Evolutionary conservation across 2,329 filamentous ascomycete genomes (phyloP).

Genomic region (Stenocarpella maydis): DNA sequence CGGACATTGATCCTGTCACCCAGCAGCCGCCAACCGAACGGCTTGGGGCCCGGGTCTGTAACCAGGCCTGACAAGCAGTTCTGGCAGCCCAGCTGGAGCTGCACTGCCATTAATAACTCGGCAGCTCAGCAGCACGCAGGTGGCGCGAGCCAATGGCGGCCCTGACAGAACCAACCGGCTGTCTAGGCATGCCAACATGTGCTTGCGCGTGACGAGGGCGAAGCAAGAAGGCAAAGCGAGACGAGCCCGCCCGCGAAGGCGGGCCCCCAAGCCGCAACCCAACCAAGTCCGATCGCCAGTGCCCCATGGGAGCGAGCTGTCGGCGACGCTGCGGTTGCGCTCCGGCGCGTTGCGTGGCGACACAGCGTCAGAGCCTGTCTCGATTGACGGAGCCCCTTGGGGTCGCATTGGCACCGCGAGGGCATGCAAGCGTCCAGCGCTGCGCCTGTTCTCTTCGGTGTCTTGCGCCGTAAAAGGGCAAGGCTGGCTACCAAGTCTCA

Average conservation of each 20-base stretch:
- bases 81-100: slow-evolving; percentile 31
- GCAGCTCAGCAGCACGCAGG: slow-evolving; percentile 30
- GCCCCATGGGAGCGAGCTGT: slow-evolving; percentile 24
- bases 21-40: slow-evolving; percentile 22
- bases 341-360: slow-evolving; percentile 26
- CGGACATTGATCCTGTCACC: slow-evolving; percentile 25
- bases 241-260: slow-evolving; percentile 18
- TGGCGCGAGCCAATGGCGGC: slow-evolving; percentile 24
- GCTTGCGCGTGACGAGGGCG: slow-evolving; percentile 22
- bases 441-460: slow-evolving; percentile 21
- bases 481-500: slow-evolving; percentile 20
- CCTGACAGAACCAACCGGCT: slow-evolving; percentile 9
- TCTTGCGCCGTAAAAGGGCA: slow-evolving; percentile 23
- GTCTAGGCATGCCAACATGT: slow-evolving; percentile 18
- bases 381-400: slow-evolving; percentile 30
- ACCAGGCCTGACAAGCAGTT: slow-evolving; percentile 32
- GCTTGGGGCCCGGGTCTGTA: slow-evolving; percentile 12
- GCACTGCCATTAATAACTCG: slow-evolving; percentile 29
- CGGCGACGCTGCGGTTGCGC: slow-evolving; percentile 13
- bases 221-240: slow-evolving; percentile 13
- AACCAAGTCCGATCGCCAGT: slow-evolving; percentile 30
- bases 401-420: slow-evolving; percentile 11
- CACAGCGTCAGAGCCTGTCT: slow-evolving; percentile 26
- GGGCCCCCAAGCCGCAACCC: slow-evolving; percentile 29
- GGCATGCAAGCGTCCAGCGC: slow-evolving; percentile 12